Base-by-base conservation (phyloP, 495 filamentous ascomycete species). In the Tuber magnatum region DNA sequence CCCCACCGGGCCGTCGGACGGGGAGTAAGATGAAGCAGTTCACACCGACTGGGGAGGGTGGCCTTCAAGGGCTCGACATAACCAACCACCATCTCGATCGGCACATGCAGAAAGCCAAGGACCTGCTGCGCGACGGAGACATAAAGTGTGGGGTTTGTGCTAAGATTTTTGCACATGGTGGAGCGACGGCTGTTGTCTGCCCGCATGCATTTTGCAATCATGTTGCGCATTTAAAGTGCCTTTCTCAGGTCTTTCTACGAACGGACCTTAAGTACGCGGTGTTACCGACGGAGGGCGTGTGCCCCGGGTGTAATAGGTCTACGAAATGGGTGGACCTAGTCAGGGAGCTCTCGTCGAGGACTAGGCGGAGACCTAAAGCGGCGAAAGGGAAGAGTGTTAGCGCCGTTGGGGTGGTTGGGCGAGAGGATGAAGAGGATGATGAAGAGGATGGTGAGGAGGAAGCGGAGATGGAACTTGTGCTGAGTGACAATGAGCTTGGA, bases 281-380 rank as follows among this genome's bases (percentile, higher is more conserved):
- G 3, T 77, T 97, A 6, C 94, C 95, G 0, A 87, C 87, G 7
- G 79, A 86, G 14, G 94, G 94, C 1, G 83, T 78, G 5, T 99
- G 95, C 84, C 93, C 93, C 2, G 83, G 82, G 61, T 99, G 95
- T 82, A 83, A 86, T 1, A 83, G 84, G 0, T 83, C 86, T 32
- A 85, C 92, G 12, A 80, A 86, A 69, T 99, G 95, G 95, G 85
- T 88, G 0, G 86, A 91, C 69, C 87, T 97, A 78, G 91, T 94
- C 83, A 93, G 90, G 80, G 94, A 97, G 81, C 83, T 94, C 75
- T 94, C 86, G 70, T 83, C 97, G 32, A 71, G 80, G 73, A 83
- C 75, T 71, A 80, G 65, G 73, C 80, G 71, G 74, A 82, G 71
- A 70, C n/a, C 74, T 8, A 74, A 68, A 71, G 72, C 68, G 56